Base-by-base conservation (phyloP, 2,329 filamentous ascomycete genomes). In the Fusarium phyllophilum region DNA sequence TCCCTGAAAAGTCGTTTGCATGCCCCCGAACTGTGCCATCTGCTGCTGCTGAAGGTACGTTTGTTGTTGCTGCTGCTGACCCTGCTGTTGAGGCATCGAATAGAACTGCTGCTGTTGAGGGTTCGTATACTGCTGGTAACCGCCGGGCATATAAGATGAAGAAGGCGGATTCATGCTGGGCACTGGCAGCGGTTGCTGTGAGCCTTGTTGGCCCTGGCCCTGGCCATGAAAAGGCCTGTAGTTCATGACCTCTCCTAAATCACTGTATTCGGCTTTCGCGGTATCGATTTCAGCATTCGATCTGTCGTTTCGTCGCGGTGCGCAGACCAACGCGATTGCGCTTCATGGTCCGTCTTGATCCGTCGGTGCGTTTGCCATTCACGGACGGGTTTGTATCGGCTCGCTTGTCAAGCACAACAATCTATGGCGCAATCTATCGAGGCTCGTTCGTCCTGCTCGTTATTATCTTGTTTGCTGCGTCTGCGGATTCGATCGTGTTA, bases 161-260 rank as follows among this genome's bases (percentile, higher is more conserved):
- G 73, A 57, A 57, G 72, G 62, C 45, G 75, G 60, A 73, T 76
- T 75, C 65, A 75, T 70, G 29, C 66, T 72, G 31, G 71, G 63
- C 46, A 68, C 55, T 68, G 70, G 73, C 49, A 72, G 48, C 55
- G 72, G 71, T 61, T 76, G 76, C 71, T 78, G 74, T 39, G 78
- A 75, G 75, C 77, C 78, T 56, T 78, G 73, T 61, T 76, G 75
- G 72, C 75, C 77, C 26, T 29, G 26, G 26, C 77, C 73, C 66
- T 77, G 73, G 68, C 77, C 73, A 71, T 77, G 73, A 48, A 77
- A 82, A 62, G 77, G 77, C 69, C 78, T 76, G 78, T 81, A 83
- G 76, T 79, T 83, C 81, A 85, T 83, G 73, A 75, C 81, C 65
- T 72, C 60, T 66, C 69, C 51, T 26, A 36, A 48, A 58, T 49